phyloP scores from a whole-genome alignment of 805 yeast genomes.

The Yarrowia deformans region DNA sequence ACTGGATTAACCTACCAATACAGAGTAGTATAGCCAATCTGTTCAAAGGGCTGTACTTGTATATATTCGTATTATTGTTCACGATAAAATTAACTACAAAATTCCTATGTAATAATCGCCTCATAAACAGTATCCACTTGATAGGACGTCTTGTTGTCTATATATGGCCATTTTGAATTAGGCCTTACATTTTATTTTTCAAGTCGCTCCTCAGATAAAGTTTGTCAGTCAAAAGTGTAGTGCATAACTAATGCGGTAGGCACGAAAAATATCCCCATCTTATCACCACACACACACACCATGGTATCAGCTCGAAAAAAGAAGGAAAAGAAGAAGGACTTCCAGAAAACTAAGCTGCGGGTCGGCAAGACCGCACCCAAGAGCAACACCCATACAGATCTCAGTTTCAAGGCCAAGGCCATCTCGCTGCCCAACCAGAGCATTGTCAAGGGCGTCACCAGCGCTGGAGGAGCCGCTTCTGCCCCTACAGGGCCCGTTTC shows the following conservation, averaged over 20 bases:
- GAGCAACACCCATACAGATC: slow-evolving; percentile 80
- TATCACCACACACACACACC: slow-evolving; percentile 10
- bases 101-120: no score
- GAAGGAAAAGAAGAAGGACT: slow-evolving; percentile 74
- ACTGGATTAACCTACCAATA: no score
- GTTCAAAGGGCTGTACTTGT: no score
- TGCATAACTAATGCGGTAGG: not conserved
- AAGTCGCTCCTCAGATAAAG: no score
- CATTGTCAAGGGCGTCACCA: slow-evolving; percentile 42
- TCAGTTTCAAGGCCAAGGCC: slow-evolving; percentile 78
- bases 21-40: no score
- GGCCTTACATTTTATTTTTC: no score
- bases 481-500: not conserved
- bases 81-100: no score
- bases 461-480: not conserved
- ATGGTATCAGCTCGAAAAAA: slow-evolving; percentile 56
- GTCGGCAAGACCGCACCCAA: slow-evolving; percentile 84
- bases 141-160: no score
- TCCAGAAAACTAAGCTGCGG: slow-evolving; percentile 76
- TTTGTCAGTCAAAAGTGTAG: no score
- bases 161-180: no score
- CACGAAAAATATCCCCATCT: not conserved
- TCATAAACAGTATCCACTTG: no score
- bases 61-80: no score
- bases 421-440: slow-evolving; percentile 59